Percentiles rank a stretch among this genome's conserved stretches.
Evolutionary conservation across 2,329 filamentous ascomycete genomes (phyloP).

Genomic region (Elsinoe necatrix): DNA sequence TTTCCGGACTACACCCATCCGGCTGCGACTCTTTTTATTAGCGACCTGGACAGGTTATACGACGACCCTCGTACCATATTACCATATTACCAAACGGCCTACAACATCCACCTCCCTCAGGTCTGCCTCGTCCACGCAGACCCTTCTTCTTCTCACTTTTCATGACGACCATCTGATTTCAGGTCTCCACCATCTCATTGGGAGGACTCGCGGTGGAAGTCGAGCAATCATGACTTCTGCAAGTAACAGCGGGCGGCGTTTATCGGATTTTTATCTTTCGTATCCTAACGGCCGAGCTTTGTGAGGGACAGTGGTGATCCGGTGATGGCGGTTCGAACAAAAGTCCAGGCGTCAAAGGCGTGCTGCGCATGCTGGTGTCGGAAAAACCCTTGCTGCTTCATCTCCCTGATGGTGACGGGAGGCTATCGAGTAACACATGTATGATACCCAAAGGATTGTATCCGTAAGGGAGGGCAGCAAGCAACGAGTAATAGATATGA

Average conservation of each 20-base stretch:
- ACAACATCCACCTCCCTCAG: background rate
- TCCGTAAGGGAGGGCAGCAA: background rate
- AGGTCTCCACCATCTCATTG: background rate
- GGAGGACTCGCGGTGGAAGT: slow-evolving; percentile 1
- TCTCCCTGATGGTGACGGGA: background rate
- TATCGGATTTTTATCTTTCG: background rate
- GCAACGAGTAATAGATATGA: slow-evolving; percentile 4
- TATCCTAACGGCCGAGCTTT: slow-evolving; percentile 4
- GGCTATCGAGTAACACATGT: background rate
- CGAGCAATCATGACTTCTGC: slow-evolving; percentile 32
- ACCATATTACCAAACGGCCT: background rate
- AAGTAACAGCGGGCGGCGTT: slow-evolving; percentile 10
- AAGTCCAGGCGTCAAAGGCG: background rate
- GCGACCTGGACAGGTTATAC: slow-evolving; percentile 3
- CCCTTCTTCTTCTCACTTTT: background rate
- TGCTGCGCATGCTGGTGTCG: background rate
- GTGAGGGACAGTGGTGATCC: background rate
- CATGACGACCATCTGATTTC: background rate
- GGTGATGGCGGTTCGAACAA: background rate
- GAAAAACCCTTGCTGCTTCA: background rate
- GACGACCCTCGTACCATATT: background rate
- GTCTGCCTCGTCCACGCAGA: background rate
- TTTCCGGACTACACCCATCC: slow-evolving; percentile 6
- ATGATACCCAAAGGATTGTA: slow-evolving; percentile 3
- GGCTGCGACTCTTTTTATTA: slow-evolving; percentile 8